Evolutionary conservation across 805 yeast genomes (phyloP), one percentile per base, ranked within the genome.

Genomic region (Torulaspora delbrueckii): DNA sequence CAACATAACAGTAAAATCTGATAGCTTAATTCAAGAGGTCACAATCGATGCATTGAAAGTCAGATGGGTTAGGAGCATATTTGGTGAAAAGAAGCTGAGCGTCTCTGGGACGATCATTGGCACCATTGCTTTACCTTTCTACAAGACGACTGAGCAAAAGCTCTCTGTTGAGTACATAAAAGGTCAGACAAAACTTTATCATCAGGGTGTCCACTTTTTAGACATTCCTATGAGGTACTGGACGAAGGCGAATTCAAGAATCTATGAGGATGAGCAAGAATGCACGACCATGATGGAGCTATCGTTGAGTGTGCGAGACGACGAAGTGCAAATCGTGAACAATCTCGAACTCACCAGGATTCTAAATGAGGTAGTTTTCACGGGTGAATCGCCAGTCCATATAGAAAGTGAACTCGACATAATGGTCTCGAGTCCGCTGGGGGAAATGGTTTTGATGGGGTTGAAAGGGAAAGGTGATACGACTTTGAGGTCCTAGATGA

Each of bases 221-320:
- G 64, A 69, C n/a, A 57, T 78, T 10, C 66, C 68, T 4, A 55
- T 75, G 53, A 56, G 57, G 8, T 69, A 69, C 5, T 79, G 83
- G 83, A 66, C 66, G 19, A 50, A 54, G n/a, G 68, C 77, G 4
- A 60, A 62, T 0, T 74, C 79, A 4, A 60, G 55, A 31, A 66
- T 60, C 9, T 18, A 55, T n/a, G 54, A 56, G 40, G 49, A 51
- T 35, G 46, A 48, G n/a, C 51, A 52, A 16, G 44, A 56, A 23
- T 47, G 46, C 48, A 44, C 54, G 27, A 58, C 58, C 1, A 57
- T 61, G 22, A 63, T 73, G 49, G 59, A 61, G 13, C 59, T 78
- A 1, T 59, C 58, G 28, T 65, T 77, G 38, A 63, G 57, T 34
- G 59, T 78, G 24, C 66, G 68, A n/a, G 64, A 71, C 34, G 68